Percentiles rank a stretch among this genome's conserved stretches.
Conservation (phyloP, 495 filamentous ascomycete species). For the Trichocladium antarcticum region DNA sequence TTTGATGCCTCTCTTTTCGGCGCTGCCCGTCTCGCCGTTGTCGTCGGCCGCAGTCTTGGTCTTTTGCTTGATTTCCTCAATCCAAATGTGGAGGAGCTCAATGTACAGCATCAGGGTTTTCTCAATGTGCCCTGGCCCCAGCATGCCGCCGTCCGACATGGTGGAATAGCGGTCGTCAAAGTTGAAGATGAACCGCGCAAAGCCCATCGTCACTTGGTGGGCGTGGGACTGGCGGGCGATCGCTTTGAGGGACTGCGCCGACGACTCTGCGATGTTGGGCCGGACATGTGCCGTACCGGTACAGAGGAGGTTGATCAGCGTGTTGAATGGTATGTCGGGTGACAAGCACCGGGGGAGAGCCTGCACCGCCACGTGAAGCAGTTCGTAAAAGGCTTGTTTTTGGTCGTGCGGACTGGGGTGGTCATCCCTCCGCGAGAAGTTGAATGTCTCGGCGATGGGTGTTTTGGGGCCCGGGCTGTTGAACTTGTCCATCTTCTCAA, state of each 20-base stretch:
- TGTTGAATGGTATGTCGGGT: slow-evolving; percentile 81
- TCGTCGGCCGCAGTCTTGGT: slow-evolving; percentile 61
- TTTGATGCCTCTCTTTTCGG: slow-evolving; percentile 54
- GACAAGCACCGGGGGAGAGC: slow-evolving; percentile 88
- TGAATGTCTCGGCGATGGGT: slow-evolving; percentile 87
- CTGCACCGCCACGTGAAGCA: slow-evolving; percentile 91
- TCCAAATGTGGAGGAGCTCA: slow-evolving; percentile 90
- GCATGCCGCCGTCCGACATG: slow-evolving; percentile 95
- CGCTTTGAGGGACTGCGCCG: slow-evolving; percentile 83
- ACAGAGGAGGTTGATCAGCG: slow-evolving; percentile 87
- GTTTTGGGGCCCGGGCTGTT: slow-evolving; percentile 77
- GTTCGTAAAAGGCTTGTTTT: slow-evolving; percentile 89
- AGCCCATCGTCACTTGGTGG: slow-evolving; percentile 92
- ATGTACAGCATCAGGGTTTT: slow-evolving; percentile 87
- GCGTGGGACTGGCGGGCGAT: slow-evolving; percentile 90
- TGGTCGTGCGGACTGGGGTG: slow-evolving; percentile 63
- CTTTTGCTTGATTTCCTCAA: slow-evolving; percentile 86
- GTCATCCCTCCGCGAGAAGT: slow-evolving; percentile 73
- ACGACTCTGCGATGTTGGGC: slow-evolving; percentile 81
- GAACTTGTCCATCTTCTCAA: slow-evolving; percentile 92
- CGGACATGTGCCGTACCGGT: slow-evolving; percentile 95
- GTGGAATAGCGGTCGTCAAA: slow-evolving; percentile 95
- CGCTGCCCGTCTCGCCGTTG: slow-evolving; percentile 43
- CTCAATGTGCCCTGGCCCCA: slow-evolving; percentile 90
- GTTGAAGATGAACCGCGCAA: slow-evolving; percentile 92